Evolutionary conservation across 495 filamentous ascomycete species (phyloP).

Genomic region (Neurospora pannonica): DNA sequence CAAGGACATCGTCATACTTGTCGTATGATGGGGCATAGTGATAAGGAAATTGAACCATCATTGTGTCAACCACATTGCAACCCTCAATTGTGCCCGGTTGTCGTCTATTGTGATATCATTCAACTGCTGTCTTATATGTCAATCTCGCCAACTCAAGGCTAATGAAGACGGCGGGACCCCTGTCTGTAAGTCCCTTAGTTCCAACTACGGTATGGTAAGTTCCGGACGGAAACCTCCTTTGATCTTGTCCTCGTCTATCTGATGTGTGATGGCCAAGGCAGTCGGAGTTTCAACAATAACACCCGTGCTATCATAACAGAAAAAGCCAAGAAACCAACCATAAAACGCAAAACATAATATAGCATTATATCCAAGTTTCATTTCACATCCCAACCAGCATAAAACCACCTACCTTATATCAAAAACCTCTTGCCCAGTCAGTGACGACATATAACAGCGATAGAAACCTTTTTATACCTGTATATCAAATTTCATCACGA

Average conservation of each 20-base stretch:
- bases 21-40: not conserved
- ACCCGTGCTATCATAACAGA: not conserved
- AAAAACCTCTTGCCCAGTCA: too few relatives aligned
- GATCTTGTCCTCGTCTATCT: not conserved
- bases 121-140: not conserved
- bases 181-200: not conserved
- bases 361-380: not conserved
- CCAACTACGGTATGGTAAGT: not conserved
- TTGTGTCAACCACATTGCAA: not conserved
- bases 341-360: too few relatives aligned
- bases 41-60: not conserved
- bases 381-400: not conserved
- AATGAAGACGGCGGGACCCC: not conserved
- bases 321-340: not conserved
- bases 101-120: not conserved
- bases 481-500: too few relatives aligned
- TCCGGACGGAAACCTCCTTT: not conserved
- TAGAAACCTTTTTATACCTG: not conserved
- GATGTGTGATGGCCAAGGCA: not conserved
- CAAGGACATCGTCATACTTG: not conserved
- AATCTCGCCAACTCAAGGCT: not conserved
- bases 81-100: not conserved
- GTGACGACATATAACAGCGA: not conserved
- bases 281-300: not conserved
- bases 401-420: not conserved